Base-by-base conservation (phyloP, 225 moss, liverwort and hornwort genomes). In the Marchantia paleacea region DNA sequence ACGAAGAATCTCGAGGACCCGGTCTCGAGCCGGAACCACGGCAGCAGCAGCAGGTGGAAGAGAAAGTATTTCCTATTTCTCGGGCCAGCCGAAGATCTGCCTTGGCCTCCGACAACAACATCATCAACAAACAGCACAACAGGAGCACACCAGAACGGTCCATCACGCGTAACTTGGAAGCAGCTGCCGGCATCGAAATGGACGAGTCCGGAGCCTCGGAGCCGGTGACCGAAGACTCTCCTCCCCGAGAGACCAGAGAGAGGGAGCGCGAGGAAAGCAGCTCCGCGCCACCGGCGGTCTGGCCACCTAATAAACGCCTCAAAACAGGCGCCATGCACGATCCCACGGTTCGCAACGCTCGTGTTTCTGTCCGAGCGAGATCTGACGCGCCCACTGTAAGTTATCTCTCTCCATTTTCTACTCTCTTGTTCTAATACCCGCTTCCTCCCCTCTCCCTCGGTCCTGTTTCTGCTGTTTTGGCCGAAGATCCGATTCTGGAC, bases 331-430 rank as follows among this genome's bases (percentile, higher is more conserved):
- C 81, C 81, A 81, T 81, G 73, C 51, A 66, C 52, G 80, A 80
- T 31, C 55, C 80, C 69, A 31, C 80, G 13, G 69, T 69, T 30
- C 68, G 80, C 48, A 80, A 71, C 30, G 80, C 80, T 29, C 66
- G 80, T 26, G 71, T 80, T 18, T 71, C 68, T 52, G 80, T 80
- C 15, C 69, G 80, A 52, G 80, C 80, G 29, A 30, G 80, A 54
- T 55, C 70, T 11, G 80, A 80, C 52, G 80, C 79, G 8, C 69
- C 79, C 20, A 80, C 79, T 66, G 79, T 80, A 69, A 69, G 79
- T 53, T n/a, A n/a, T 57, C 57, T 39, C 39, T 39, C 39, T 39
- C 39, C 39, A 39, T 2, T 39, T 2, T 39, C 39, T 5, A 39
- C 39, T 39, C 39, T 39, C 39, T 39, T 5, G 39, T 39, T 39